Base-by-base conservation (phyloP, 768 basidiomycete species). In the Mycena haematopus region DNA sequence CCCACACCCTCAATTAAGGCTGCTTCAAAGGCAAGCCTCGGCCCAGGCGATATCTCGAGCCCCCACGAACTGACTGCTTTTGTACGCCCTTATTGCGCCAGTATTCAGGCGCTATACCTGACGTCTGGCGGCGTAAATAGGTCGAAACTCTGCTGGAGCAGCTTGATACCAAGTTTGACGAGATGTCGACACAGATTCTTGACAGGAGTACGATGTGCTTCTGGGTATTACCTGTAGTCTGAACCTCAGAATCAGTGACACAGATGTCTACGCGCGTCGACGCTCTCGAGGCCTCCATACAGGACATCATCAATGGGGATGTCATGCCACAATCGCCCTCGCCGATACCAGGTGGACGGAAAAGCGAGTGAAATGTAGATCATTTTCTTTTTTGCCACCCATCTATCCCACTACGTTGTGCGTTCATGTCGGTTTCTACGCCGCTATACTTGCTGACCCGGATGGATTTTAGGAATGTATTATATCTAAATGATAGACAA, bases 21-120 rank as follows among this genome's bases (percentile, higher is more conserved):
- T 24, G 71, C 71, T 1, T 74, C 77, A 10, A 82, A 80, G 68
- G 69, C 76, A 44, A 74, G 73, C 52, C 77, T 77, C 58, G 79
- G 72, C 52, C 78, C 77, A 31, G 79, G 79, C 60, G 92, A 95
- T 68, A 93, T 93, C 36, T 93, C 95, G 2, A 94, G 92, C 70
- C 95, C 95, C 1, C 95, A 96, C 73, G 95, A 97, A 74, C 76
- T 97, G 66, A 96, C 95, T 31, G 93, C 93, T 22, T 97, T 95
- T 77, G 95, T 97, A 73, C 31, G 52, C 51, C 29, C 62, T 55
- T 47, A 45, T 65, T 57, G n/a, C n/a, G n/a, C n/a, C 21, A 27
- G 19, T n/a, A 21, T 46, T 21, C 1, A 13, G 11, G 22, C n/a
- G 51, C 22, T 11, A 15, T 31, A 31, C 54, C 24, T 56, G 38